Evolutionary conservation across 495 filamentous ascomycete genomes (phyloP), one percentile per base, ranked within the genome.

Genomic region (Entonaema liquescens): DNA sequence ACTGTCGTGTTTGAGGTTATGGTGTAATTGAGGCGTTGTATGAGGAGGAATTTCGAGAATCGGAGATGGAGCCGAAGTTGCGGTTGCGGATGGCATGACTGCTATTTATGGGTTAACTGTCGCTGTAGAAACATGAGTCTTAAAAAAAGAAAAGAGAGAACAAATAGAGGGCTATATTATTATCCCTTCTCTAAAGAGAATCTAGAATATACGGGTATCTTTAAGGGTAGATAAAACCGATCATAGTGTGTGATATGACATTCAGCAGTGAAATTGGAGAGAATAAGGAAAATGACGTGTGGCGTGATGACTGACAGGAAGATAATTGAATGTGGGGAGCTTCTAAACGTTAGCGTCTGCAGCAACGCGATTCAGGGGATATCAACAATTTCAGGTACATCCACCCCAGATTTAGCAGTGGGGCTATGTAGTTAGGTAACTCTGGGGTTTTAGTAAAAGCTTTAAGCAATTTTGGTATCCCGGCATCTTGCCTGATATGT

Each of bases 1-100:
- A 74, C 85, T 88, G 68, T 88, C 83, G 75, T 93, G 90, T 65
- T 86, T 84, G 63, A 95, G 84, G 54, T 88, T 88, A 67, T 95
- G 92, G 52, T 87, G 75, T 12, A 92, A 80, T 25, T 84, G 82
- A 12, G 91, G 90, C 1, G 72, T 78, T 54, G 73, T 55, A 50
- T 82, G 78, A 55, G 79, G 73, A 49, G 79, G 74, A 59, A 78
- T 72, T 65, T 81, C 81, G 70, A 70, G 65, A 31, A 77, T 74
- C 13, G 73, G 70, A 19, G 68, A 65, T 3, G 77, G 65, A 13
- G 70, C 60, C 74, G 78, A 69, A 56, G 74, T 49, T 8, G 62
- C 53, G 58, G 58, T 59, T 40, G 50, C 19, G 21, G 66, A 59
- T 21, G 71, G 71, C 58, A 65, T 54, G 2, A 11, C 63, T 59